These are phyloP conservation scores for Plantago ovata DNA, from an alignment of 257 asterid genomes.

Conservation along the genomic window DNA sequence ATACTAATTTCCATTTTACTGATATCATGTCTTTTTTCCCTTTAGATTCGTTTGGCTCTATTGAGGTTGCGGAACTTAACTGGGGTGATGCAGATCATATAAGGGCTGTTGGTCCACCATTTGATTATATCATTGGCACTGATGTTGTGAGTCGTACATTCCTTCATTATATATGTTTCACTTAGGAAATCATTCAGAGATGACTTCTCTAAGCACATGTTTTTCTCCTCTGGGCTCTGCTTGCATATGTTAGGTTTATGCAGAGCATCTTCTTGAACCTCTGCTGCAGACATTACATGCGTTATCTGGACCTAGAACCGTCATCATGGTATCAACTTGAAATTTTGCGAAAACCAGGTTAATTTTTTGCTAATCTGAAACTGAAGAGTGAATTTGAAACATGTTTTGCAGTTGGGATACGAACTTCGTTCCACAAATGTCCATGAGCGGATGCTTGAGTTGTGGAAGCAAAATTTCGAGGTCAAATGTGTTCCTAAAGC, in stretches of 20 bases:
- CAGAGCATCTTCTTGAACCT: constrained; percentile 95
- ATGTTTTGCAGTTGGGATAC: constrained; percentile 64
- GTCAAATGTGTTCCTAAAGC: constrained; percentile 74
- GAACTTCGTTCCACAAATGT: constrained; percentile 94
- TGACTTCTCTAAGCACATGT: constrained; percentile 3
- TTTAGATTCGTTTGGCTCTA: constrained; percentile 84
- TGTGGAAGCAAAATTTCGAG: constrained; percentile 71
- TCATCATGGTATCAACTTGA: constrained; percentile 55
- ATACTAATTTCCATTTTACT: background rate
- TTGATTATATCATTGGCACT: constrained; percentile 92
- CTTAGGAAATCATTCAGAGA: constrained; percentile 3
- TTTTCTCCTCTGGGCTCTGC: constrained; percentile 12
- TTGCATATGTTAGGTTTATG: constrained; percentile 61
- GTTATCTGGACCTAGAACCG: constrained; percentile 82
- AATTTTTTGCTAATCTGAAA: background rate
- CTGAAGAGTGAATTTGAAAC: constrained; percentile 15
- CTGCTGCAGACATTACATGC: constrained; percentile 79
- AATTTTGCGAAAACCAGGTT: constrained; percentile 3
- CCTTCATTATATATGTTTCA: background rate
- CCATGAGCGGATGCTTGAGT: constrained; percentile 84
- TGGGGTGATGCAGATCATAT: constrained; percentile 88
- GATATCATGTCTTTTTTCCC: constrained; percentile 9
- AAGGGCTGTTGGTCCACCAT: constrained; percentile 83
- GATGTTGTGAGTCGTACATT: constrained; percentile 67
- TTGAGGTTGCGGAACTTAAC: constrained; percentile 72